A percentile compares a stretch with the other conserved stretches of the same genome.
phyloP scores from a whole-genome alignment of 2,329 filamentous ascomycete species.

The Endocalyx cinctus region DNA sequence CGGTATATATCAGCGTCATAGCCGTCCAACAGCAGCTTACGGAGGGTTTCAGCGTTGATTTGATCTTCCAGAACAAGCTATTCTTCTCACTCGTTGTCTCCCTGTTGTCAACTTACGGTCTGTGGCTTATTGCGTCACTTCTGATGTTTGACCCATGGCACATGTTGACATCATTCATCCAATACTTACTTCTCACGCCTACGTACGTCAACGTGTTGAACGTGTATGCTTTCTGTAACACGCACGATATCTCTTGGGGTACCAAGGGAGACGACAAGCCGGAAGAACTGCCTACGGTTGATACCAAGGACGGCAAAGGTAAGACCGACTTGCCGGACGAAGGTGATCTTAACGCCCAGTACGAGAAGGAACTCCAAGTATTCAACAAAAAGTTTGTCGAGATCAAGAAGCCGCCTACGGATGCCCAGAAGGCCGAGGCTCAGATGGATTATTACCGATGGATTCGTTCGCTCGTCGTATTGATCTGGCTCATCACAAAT shows the following conservation, averaged over 20 bases:
- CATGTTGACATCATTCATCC: slow-evolving; percentile 92
- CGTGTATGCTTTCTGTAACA: slow-evolving; percentile 98
- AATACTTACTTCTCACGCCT: slow-evolving; percentile 92
- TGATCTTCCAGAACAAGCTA: slow-evolving; percentile 79
- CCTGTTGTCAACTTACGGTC: slow-evolving; percentile 82
- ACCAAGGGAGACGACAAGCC: slow-evolving; percentile 97
- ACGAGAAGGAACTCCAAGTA: slow-evolving; percentile 74
- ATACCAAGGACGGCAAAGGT: slow-evolving; percentile 79
- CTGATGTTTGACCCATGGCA: slow-evolving; percentile 99
- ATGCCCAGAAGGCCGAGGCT: slow-evolving; percentile 62
- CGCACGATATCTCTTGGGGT: slow-evolving; percentile 95
- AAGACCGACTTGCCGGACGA: slow-evolving; percentile 97
- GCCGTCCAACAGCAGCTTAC: slow-evolving; percentile 71
- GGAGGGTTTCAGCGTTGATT: slow-evolving; percentile 61
- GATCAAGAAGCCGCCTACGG: slow-evolving; percentile 57
- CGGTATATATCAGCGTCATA: slow-evolving; percentile 86
- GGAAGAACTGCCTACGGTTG: slow-evolving; percentile 83
- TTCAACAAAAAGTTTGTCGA: slow-evolving; percentile 73
- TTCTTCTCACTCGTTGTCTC: slow-evolving; percentile 95
- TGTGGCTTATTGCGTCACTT: slow-evolving; percentile 87
- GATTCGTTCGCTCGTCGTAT: slow-evolving; percentile 84
- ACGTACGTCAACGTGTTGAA: slow-evolving; percentile 99
- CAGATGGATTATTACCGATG: slow-evolving; percentile 99
- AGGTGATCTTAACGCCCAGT: slow-evolving; percentile 90
- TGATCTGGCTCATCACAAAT: slow-evolving; percentile 96